Percentiles rank a stretch among this genome's conserved stretches.
These are phyloP conservation scores for Ehretia macrophylla DNA, from an alignment of 257 asterid genomes.

Conservation along the genomic window DNA sequence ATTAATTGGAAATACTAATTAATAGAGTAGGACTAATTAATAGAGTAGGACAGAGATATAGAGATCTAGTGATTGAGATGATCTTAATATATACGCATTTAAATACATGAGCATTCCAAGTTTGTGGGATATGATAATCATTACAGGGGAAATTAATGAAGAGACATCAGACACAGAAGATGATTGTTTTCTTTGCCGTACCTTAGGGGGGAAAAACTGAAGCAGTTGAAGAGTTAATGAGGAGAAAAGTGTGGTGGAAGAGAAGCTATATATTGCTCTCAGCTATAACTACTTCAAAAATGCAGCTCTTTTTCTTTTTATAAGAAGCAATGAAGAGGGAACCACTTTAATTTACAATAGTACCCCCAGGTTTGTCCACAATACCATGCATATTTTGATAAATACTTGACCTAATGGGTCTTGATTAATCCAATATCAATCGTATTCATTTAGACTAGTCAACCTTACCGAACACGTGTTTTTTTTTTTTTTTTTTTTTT, in stretches of 20 bases:
- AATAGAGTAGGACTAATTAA: too few relatives aligned
- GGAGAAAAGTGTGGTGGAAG: constrained; percentile 5
- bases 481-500: too few relatives aligned
- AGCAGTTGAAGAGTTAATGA: background rate
- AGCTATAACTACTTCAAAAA: constrained; percentile 13
- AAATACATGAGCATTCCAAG: background rate
- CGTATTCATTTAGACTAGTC: constrained; percentile 3
- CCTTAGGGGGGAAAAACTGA: background rate
- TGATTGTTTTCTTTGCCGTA: background rate
- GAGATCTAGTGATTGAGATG: background rate
- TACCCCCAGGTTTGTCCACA: constrained; percentile 27
- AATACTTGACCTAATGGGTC: too few relatives aligned
- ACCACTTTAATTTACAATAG: constrained; percentile 17
- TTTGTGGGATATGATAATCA: background rate
- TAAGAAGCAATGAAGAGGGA: constrained; percentile 21
- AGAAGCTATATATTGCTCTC: background rate
- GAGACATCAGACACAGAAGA: background rate
- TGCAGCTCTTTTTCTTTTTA: constrained; percentile 18
- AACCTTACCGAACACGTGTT: constrained; percentile 6
- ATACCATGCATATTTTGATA: constrained; percentile 14
- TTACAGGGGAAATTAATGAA: background rate
- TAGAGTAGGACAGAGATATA: background rate
- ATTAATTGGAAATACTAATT: too few relatives aligned
- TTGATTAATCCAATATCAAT: constrained; percentile 15
- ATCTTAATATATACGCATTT: too few relatives aligned